These are phyloP conservation scores for Starmerella vaccinii DNA, from an alignment of 805 yeast species.

Conservation along the genomic window DNA sequence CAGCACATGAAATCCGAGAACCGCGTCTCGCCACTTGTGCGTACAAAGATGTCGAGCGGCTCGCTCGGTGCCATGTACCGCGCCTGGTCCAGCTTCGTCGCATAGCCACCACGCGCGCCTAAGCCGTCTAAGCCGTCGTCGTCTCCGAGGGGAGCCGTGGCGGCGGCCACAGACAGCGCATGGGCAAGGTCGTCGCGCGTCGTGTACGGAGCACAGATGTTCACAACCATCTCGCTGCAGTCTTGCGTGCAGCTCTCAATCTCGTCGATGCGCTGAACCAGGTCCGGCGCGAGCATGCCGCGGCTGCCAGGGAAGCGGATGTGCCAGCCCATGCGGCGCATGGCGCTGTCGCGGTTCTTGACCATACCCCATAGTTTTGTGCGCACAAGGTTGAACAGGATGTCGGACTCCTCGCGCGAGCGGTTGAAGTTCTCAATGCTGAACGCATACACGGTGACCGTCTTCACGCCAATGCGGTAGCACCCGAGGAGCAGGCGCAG, in stretches of 20 bases:
- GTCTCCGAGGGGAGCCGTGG: slow-evolving; percentile 26
- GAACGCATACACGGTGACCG: slow-evolving; percentile 90
- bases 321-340: slow-evolving; percentile 52
- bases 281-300: slow-evolving; percentile 57
- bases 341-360: slow-evolving; percentile 16
- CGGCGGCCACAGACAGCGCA: slow-evolving; percentile 35
- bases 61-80: slow-evolving; percentile 64
- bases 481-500: slow-evolving; percentile 58
- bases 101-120: too few relatives aligned
- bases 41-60: slow-evolving; percentile 69
- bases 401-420: slow-evolving; percentile 63
- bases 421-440: slow-evolving; percentile 92
- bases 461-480: slow-evolving; percentile 64
- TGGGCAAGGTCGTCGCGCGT: slow-evolving; percentile 78
- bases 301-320: slow-evolving; percentile 68
- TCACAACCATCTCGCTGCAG: slow-evolving; percentile 35
- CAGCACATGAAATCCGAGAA: slow-evolving; percentile 84
- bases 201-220: slow-evolving; percentile 81
- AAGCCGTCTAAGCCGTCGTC: too few relatives aligned
- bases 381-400: slow-evolving; percentile 34
- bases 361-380: slow-evolving; percentile 27
- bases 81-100: slow-evolving; percentile 26
- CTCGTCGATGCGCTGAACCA: slow-evolving; percentile 47
- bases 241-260: slow-evolving; percentile 55
- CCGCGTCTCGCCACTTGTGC: slow-evolving; percentile 81